phyloP scores from a whole-genome alignment of 257 asterid species.

The Hygrophila difformis region DNA sequence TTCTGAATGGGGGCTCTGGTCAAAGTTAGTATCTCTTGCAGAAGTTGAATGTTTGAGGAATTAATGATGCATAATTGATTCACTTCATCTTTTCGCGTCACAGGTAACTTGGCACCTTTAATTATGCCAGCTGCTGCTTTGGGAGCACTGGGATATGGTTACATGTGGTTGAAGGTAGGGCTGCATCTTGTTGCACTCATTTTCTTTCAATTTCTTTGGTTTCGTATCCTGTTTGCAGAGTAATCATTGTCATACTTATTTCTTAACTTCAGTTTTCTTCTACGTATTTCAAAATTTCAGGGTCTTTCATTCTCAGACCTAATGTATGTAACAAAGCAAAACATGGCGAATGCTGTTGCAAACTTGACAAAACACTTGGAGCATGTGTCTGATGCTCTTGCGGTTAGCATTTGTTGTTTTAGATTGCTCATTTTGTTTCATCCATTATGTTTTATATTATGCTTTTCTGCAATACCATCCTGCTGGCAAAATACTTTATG shows the following conservation, averaged over 20 bases:
- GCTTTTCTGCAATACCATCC: background rate
- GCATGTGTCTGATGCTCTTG: slow-evolving; percentile 76
- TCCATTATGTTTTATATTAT: background rate
- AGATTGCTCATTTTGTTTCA: background rate
- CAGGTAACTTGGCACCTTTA: slow-evolving; percentile 50
- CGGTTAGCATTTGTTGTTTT: slow-evolving; percentile 36
- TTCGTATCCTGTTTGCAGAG: background rate
- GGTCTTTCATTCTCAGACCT: slow-evolving; percentile 83
- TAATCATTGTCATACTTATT: no score
- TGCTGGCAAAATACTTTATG: background rate
- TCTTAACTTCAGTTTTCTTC: slow-evolving; percentile 4
- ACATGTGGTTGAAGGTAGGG: slow-evolving; percentile 95
- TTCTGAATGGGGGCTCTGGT: slow-evolving; percentile 56
- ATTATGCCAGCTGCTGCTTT: slow-evolving; percentile 60
- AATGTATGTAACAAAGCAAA: slow-evolving; percentile 82
- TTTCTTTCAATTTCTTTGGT: slow-evolving; percentile 7
- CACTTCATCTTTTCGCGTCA: slow-evolving; percentile 10
- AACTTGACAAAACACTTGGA: slow-evolving; percentile 80
- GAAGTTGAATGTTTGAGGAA: background rate
- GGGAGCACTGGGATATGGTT: slow-evolving; percentile 86
- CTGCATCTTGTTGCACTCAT: slow-evolving; percentile 8
- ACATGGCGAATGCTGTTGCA: slow-evolving; percentile 77
- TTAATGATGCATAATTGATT: slow-evolving; percentile 6
- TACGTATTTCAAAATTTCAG: slow-evolving; percentile 25
- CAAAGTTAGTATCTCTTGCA: slow-evolving; percentile 29